These are phyloP conservation scores for Cyclanthera cordifolia DNA, from an alignment of 306 rosid species.

Conservation along the genomic window DNA sequence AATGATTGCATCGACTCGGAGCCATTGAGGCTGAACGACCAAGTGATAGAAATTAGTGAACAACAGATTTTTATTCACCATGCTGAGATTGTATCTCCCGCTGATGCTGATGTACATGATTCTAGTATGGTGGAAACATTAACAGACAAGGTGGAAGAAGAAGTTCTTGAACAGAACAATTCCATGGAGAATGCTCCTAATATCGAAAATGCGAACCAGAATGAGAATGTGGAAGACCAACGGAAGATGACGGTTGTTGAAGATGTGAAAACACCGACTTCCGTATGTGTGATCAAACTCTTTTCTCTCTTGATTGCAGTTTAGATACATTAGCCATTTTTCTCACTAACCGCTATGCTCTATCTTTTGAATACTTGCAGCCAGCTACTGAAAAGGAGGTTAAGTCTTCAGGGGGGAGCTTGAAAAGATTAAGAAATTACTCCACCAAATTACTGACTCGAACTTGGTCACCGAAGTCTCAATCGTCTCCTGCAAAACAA, in stretches of 20 bases:
- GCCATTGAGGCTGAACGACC: slow-evolving; percentile 9
- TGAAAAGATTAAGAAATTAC: slow-evolving; percentile 26
- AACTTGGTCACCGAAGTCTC: slow-evolving; percentile 8
- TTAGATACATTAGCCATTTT: background rate
- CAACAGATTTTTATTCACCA: slow-evolving; percentile 10
- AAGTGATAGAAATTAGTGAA: slow-evolving; percentile 22
- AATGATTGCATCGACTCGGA: slow-evolving; percentile 2
- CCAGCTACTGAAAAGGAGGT: slow-evolving; percentile 19
- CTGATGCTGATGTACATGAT: slow-evolving; percentile 14
- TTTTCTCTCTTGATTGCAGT: background rate
- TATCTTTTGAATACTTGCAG: slow-evolving; percentile 30
- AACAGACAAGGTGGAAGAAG: slow-evolving; percentile 23
- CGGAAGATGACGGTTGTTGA: slow-evolving; percentile 10
- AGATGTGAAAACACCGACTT: slow-evolving; percentile 17
- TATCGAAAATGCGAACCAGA: slow-evolving; percentile 19
- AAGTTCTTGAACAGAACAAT: slow-evolving; percentile 16
- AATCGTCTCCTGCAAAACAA: slow-evolving; percentile 23
- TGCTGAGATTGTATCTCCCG: slow-evolving; percentile 17
- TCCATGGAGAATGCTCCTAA: slow-evolving; percentile 17
- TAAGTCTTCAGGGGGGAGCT: slow-evolving; percentile 25
- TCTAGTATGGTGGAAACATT: slow-evolving; percentile 19
- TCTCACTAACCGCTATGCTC: background rate
- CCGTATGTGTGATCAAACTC: background rate
- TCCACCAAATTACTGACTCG: slow-evolving; percentile 26
- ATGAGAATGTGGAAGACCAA: slow-evolving; percentile 24